Conservation (phyloP, 306 rosid species). For the Heteromeles arbutifolia region DNA sequence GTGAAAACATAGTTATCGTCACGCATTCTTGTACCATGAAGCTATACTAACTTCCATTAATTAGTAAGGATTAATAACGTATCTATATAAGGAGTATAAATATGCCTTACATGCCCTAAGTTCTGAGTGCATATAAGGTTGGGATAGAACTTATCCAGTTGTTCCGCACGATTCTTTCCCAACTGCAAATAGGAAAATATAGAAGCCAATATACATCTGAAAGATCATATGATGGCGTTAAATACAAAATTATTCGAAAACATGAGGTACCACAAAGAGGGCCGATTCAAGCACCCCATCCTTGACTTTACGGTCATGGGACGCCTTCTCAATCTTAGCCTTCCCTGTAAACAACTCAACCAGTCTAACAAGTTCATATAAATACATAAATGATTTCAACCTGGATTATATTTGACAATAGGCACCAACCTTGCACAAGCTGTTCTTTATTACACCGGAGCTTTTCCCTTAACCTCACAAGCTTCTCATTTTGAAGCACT, state of each 20-base stretch:
- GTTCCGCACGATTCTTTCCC: constrained; percentile 73
- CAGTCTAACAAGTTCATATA: constrained; percentile 18
- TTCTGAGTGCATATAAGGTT: constrained; percentile 84
- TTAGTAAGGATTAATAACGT: constrained; percentile 5
- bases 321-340: constrained; percentile 49
- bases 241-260: not conserved
- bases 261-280: constrained; percentile 51
- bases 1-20: not conserved
- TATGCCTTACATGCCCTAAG: constrained; percentile 76
- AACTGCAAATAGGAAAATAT: constrained; percentile 45
- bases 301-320: constrained; percentile 57
- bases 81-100: constrained; percentile 10
- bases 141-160: constrained; percentile 81
- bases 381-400: constrained; percentile 9
- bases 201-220: not conserved
- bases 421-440: constrained; percentile 57
- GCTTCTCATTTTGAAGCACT: constrained; percentile 74
- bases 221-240: not conserved
- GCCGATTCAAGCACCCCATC: constrained; percentile 72
- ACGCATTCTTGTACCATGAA: not conserved
- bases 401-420: not conserved
- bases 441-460: constrained; percentile 45
- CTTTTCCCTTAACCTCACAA: constrained; percentile 67
- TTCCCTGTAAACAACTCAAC: constrained; percentile 49
- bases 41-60: constrained; percentile 1